A percentile compares a stretch with the other conserved stretches of the same genome.
phyloP scores from a whole-genome alignment of 257 asterid species.

The Solanum neorickii region DNA sequence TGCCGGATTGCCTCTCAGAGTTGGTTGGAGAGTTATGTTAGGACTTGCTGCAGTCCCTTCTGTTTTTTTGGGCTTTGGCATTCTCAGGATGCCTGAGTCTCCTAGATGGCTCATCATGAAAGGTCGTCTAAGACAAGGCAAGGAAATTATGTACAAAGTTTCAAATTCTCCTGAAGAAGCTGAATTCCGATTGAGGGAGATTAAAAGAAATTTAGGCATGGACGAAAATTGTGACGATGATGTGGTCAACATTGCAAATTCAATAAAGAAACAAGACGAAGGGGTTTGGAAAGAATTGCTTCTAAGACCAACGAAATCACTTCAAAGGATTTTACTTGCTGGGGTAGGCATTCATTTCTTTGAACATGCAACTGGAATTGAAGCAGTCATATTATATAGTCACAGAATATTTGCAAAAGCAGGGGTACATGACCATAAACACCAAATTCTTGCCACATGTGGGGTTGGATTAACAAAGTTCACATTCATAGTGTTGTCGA shows the following conservation, averaged over 20 bases:
- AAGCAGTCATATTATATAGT: constrained; percentile 56
- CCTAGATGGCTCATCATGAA: constrained; percentile 67
- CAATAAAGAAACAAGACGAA: not conserved
- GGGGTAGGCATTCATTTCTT: constrained; percentile 59
- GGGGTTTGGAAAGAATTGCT: constrained; percentile 39
- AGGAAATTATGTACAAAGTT: constrained; percentile 29
- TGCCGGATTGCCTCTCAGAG: constrained; percentile 17
- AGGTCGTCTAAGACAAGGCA: constrained; percentile 50
- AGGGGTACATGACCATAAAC: constrained; percentile 25
- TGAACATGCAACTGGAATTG: constrained; percentile 59
- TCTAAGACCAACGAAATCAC: constrained; percentile 29
- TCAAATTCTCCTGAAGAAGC: constrained; percentile 44
- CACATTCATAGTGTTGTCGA: constrained; percentile 31
- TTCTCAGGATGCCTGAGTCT: constrained; percentile 59
- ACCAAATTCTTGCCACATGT: constrained; percentile 35
- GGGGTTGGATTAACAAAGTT: constrained; percentile 57
- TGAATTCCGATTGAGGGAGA: constrained; percentile 29
- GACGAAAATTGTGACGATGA: constrained; percentile 31
- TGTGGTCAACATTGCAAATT: constrained; percentile 8
- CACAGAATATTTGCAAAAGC: constrained; percentile 47
- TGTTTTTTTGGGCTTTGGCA: constrained; percentile 37
- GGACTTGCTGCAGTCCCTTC: constrained; percentile 66
- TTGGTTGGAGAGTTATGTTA: constrained; percentile 72
- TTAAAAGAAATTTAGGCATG: constrained; percentile 37
- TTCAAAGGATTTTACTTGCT: constrained; percentile 45